A percentile compares a stretch with the other conserved stretches of the same genome.
Conservation (phyloP, 106 monocot species). For the Posidonia australis region DNA sequence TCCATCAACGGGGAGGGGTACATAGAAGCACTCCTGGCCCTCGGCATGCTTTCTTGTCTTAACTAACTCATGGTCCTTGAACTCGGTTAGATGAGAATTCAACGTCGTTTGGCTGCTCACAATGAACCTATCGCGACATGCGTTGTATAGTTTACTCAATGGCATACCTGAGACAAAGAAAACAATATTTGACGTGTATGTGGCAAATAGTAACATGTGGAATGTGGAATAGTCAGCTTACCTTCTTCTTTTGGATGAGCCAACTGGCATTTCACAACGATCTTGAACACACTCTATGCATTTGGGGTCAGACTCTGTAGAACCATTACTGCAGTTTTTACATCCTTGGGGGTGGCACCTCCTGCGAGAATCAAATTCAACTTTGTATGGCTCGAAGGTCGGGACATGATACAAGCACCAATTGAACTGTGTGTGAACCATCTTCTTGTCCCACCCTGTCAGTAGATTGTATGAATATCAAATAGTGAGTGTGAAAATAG, state of each 20-base stretch:
- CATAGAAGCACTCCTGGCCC: slow-evolving; percentile 85
- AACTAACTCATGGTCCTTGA: slow-evolving; percentile 87
- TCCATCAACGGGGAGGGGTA: slow-evolving; percentile 67
- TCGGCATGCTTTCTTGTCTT: slow-evolving; percentile 73
- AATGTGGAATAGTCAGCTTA: slow-evolving; percentile 16
- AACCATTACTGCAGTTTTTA: slow-evolving; percentile 80
- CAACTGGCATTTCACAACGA: slow-evolving; percentile 65
- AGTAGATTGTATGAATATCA: too few relatives aligned
- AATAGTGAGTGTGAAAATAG: too few relatives aligned
- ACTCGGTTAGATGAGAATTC: slow-evolving; percentile 86
- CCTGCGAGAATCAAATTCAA: slow-evolving; percentile 65
- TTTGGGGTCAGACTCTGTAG: slow-evolving; percentile 91
- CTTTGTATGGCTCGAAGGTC: slow-evolving; percentile 78
- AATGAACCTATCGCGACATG: slow-evolving; percentile 75
- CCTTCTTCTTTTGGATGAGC: slow-evolving; percentile 83
- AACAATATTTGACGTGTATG: not conserved
- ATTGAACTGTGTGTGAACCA: slow-evolving; percentile 89
- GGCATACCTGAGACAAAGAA: slow-evolving; percentile 58
- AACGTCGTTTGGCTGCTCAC: slow-evolving; percentile 88
- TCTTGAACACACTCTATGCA: slow-evolving; percentile 81
- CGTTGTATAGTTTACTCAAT: slow-evolving; percentile 45
- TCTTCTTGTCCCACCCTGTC: slow-evolving; percentile 99
- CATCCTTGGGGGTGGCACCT: slow-evolving; percentile 52
- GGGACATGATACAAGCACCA: slow-evolving; percentile 97
- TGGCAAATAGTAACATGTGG: not conserved